Evolutionary conservation across 2,329 filamentous ascomycete genomes (phyloP), one percentile per base, ranked within the genome.

Genomic region (Lasiodiplodia sp.): DNA sequence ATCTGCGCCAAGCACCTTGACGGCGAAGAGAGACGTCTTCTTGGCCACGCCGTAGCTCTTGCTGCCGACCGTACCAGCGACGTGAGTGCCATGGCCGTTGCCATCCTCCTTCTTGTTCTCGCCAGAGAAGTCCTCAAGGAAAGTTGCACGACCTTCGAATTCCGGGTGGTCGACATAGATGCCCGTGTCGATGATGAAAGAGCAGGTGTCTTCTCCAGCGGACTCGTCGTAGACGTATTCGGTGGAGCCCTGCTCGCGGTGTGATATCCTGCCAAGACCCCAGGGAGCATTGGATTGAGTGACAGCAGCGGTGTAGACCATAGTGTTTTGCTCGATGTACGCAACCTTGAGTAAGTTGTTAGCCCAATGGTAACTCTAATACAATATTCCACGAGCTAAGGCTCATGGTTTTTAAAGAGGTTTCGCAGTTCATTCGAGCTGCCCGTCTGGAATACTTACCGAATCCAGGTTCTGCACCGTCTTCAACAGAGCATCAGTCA

Each of bases 161-260:
- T 80, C 78, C 60, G 77, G 77, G 73, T 85, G 82, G 11, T 77
- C 72, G n/a, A 77, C 80, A 71, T 82, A 81, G 38, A 85, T 77
- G 69, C 83, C 83, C 3, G 82, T 84, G 72, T 85, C 83, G 31
- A 85, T 73, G 69, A 85, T 75, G 73, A 85, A 85, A 64, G 84
- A 80, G 68, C 84, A 82, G n/a, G 82, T 81, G 67, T 79, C 80
- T 12, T 72, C 70, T 66, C 82, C 82, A 71, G 94, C 96, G 78
- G 98, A 99, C 87, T 98, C 97, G 83, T 99, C 96, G 81, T 95
- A 99, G 40, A 98, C 88, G 86, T 99, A 99, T 85, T 98, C 97
- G 89, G 97, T 98, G 86, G 95, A 98, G 81, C 89, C 94, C 75
- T 92, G 80, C 72, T 96, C 87, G 75, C 96, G 93, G 87, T 99